A percentile compares a stretch with the other conserved stretches of the same genome.
phyloP scores from a whole-genome alignment of 129 eudicot species.

The Cynara cardunculus region DNA sequence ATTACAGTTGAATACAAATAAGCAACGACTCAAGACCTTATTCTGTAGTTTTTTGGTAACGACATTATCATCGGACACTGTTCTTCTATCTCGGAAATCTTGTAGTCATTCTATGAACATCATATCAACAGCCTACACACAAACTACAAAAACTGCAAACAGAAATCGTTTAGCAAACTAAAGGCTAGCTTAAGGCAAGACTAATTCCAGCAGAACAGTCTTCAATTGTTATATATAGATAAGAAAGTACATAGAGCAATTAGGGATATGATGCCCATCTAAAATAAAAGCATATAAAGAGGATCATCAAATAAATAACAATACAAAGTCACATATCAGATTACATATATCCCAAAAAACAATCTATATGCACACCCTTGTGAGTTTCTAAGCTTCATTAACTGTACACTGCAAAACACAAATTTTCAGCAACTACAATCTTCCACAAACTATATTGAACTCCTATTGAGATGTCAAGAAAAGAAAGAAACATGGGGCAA shows the following conservation, averaged over 20 bases:
- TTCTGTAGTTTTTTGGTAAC: background rate
- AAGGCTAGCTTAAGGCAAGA: background rate
- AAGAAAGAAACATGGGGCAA: constrained; percentile 14
- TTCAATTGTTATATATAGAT: too few relatives aligned
- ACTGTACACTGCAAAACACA: constrained; percentile 43
- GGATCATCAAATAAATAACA: background rate
- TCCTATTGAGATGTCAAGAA: constrained; percentile 21
- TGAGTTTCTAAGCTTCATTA: constrained; percentile 28
- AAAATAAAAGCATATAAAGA: background rate
- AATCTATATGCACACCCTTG: constrained; percentile 25
- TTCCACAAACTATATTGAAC: constrained; percentile 30
- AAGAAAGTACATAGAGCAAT: background rate
- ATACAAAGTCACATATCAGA: background rate
- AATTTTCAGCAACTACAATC: constrained; percentile 23
- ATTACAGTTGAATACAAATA: background rate
- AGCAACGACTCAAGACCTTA: background rate
- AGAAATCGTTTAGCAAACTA: background rate
- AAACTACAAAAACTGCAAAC: background rate
- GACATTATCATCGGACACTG: background rate
- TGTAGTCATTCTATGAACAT: too few relatives aligned
- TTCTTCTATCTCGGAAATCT: background rate
- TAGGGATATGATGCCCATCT: background rate
- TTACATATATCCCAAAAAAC: constrained; percentile 22
- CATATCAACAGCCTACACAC: background rate
- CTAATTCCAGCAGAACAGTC: background rate